Percentiles rank a stretch among this genome's conserved stretches.
Evolutionary conservation across 179 eudicot genomes (phyloP).

Genomic region (Beta macrorhiza): DNA sequence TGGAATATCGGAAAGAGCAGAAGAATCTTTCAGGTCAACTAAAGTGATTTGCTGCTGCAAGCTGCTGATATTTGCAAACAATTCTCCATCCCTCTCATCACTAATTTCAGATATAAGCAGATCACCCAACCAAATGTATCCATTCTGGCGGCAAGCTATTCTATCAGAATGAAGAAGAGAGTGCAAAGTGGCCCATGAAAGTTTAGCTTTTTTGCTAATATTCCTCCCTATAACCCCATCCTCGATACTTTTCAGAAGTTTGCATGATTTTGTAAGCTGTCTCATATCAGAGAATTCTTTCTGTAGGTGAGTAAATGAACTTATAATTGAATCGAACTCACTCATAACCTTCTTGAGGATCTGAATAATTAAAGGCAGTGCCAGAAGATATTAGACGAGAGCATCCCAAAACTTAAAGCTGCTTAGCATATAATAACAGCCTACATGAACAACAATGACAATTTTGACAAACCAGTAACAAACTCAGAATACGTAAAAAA

Average conservation of each 20-base stretch:
- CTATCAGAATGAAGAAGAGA: constrained; percentile 97
- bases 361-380: constrained; percentile 41
- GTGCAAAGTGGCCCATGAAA: constrained; percentile 92
- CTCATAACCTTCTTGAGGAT: constrained; percentile 75
- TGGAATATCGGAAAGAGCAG: constrained; percentile 59
- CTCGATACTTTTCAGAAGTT: constrained; percentile 52
- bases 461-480: background rate
- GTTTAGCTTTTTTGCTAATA: constrained; percentile 54
- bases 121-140: constrained; percentile 94
- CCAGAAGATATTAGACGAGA: background rate
- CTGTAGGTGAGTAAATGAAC: constrained; percentile 79
- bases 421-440: background rate
- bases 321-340: constrained; percentile 70
- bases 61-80: constrained; percentile 61
- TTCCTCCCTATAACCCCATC: constrained; percentile 45
- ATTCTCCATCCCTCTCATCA: constrained; percentile 49
- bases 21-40: constrained; percentile 76
- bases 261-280: constrained; percentile 71
- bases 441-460: background rate
- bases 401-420: background rate
- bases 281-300: constrained; percentile 69
- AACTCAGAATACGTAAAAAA: background rate
- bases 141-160: constrained; percentile 74
- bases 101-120: constrained; percentile 81
- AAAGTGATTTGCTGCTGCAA: constrained; percentile 65